A percentile compares a stretch with the other conserved stretches of the same genome.
These are phyloP conservation scores for Scheffersomyces quercinus DNA, from an alignment of 1,139 yeast genomes.

Conservation along the genomic window DNA sequence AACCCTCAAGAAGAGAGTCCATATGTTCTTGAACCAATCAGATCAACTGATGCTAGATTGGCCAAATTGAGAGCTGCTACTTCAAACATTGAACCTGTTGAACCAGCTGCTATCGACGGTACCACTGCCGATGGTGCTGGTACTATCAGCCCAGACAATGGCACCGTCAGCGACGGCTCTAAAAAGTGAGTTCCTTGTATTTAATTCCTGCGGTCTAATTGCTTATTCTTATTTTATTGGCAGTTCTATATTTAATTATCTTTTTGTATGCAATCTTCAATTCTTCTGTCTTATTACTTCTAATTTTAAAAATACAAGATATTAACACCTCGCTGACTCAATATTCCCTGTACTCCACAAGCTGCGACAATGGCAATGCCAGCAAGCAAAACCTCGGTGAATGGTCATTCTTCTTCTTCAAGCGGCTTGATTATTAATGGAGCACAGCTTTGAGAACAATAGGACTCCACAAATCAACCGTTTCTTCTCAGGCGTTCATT, in stretches of 20 bases:
- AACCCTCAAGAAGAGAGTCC: constrained; percentile 26
- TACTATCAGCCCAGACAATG: constrained; percentile 20
- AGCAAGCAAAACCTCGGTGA: no score
- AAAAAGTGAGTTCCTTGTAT: constrained; percentile 9
- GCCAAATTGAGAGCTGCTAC: constrained; percentile 34
- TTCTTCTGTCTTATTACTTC: constrained; percentile 1
- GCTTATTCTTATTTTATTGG: no score
- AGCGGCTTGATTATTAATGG: no score
- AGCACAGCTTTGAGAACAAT: no score
- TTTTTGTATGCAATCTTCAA: neutral
- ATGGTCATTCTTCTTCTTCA: no score
- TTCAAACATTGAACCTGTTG: constrained; percentile 14
- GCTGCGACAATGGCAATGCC: no score
- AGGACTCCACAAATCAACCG: no score
- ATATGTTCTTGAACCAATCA: constrained; percentile 74
- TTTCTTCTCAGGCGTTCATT: no score
- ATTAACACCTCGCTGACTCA: neutral
- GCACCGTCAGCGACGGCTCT: constrained; percentile 20
- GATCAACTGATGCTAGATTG: constrained; percentile 53
- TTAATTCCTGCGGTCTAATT: no score
- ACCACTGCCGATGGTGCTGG: constrained; percentile 20
- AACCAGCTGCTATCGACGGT: constrained; percentile 11
- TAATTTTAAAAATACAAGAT: neutral
- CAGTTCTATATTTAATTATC: neutral
- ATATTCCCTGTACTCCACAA: no score